Evolutionary conservation across 306 rosid species (phyloP).

Genomic region (Lotus japonicus): DNA sequence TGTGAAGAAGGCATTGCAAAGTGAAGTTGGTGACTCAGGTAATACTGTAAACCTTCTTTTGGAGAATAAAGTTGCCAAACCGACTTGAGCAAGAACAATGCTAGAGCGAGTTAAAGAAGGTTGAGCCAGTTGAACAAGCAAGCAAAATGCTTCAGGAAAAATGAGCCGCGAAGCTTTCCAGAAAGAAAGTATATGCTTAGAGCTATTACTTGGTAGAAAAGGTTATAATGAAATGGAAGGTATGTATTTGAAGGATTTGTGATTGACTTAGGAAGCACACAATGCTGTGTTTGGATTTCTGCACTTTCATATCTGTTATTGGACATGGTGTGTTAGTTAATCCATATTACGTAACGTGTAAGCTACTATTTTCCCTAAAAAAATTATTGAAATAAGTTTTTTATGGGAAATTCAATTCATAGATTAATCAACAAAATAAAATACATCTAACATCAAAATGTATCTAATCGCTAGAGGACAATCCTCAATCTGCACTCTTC

Average conservation of each 20-base stretch:
- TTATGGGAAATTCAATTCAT: too few relatives aligned
- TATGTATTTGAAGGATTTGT: background rate
- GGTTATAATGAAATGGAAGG: background rate
- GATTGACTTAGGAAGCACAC: background rate
- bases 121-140: background rate
- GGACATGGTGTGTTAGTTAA: background rate
- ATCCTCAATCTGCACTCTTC: too few relatives aligned
- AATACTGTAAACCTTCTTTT: background rate
- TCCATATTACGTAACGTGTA: too few relatives aligned
- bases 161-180: conserved; percentile 19
- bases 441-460: too few relatives aligned
- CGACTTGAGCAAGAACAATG: background rate
- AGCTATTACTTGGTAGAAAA: background rate
- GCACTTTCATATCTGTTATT: background rate
- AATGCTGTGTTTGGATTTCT: background rate
- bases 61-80: background rate
- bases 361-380: too few relatives aligned
- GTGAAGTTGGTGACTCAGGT: conserved; percentile 2
- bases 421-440: too few relatives aligned
- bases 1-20: too few relatives aligned
- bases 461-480: too few relatives aligned
- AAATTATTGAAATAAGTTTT: too few relatives aligned
- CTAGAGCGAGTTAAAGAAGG: conserved; percentile 17
- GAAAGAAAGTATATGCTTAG: conserved; percentile 29
- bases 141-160: conserved; percentile 16